phyloP scores from a whole-genome alignment of 805 yeast species.

The Danielozyma ontarioensis region DNA sequence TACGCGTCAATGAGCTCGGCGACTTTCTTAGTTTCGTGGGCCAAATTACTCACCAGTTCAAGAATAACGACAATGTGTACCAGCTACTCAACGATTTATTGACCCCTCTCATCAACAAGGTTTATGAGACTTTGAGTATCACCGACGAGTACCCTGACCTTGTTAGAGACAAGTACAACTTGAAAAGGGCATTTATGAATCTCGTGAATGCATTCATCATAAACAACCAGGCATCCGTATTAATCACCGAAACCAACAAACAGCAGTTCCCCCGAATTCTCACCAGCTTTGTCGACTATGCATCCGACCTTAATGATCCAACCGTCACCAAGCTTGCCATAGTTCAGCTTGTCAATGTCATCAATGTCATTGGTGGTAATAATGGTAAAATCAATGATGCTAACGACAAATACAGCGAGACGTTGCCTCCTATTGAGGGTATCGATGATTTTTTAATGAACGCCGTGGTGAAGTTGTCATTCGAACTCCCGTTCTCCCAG shows the following conservation, averaged over 20 bases:
- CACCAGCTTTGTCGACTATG: slow-evolving; percentile 58
- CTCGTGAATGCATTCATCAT: slow-evolving; percentile 65
- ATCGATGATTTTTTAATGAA: slow-evolving; percentile 66
- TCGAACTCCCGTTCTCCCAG: slow-evolving; percentile 76
- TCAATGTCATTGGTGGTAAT: slow-evolving; percentile 56
- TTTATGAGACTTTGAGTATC: slow-evolving; percentile 45
- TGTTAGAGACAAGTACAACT: slow-evolving; percentile 54
- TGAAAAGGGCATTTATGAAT: slow-evolving; percentile 67
- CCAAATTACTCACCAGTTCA: slow-evolving; percentile 78
- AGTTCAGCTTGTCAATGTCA: slow-evolving; percentile 59
- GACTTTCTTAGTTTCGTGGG: slow-evolving; percentile 85
- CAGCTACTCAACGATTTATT: slow-evolving; percentile 67
- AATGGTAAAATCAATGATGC: slow-evolving; percentile 60
- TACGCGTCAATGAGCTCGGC: slow-evolving; percentile 59
- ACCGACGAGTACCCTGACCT: slow-evolving; percentile 49
- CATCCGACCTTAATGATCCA: slow-evolving; percentile 60
- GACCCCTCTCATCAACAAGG: slow-evolving; percentile 66
- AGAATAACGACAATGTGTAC: slow-evolving; percentile 61
- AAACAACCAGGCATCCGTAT: slow-evolving; percentile 74
- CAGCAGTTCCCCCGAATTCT: slow-evolving; percentile 55
- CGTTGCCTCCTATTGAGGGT: slow-evolving; percentile 57
- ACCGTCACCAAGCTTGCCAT: slow-evolving; percentile 65
- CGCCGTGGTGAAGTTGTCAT: slow-evolving; percentile 59
- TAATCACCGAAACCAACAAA: slow-evolving; percentile 66
- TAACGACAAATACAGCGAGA: slow-evolving; percentile 46